These are phyloP conservation scores for Lactarius sanguifluus DNA, from an alignment of 768 basidiomycete species.

Conservation along the genomic window DNA sequence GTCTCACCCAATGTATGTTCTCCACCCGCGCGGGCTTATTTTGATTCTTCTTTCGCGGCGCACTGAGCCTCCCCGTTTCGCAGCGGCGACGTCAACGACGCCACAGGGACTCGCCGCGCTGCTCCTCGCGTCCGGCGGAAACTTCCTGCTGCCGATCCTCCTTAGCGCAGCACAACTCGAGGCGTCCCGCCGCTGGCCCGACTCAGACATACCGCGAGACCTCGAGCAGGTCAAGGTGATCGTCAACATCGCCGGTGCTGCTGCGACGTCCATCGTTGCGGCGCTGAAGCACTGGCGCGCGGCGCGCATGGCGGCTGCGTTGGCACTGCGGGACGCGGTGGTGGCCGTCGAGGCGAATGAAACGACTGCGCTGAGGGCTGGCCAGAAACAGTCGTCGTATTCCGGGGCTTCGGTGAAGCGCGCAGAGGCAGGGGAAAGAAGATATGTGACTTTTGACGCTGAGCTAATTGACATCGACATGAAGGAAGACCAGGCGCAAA, in stretches of 20 bases:
- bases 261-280: conserved; percentile 16
- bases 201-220: conserved; percentile 21
- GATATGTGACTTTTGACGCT: conserved; percentile 9
- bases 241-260: conserved; percentile 22
- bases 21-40: not conserved
- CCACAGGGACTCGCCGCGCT: conserved; percentile 2
- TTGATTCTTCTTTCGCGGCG: not conserved
- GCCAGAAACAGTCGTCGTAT: not conserved
- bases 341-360: conserved; percentile 8
- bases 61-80: not conserved
- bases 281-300: conserved; percentile 19
- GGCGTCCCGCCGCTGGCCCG: conserved; percentile 19
- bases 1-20: conserved; percentile 9
- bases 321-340: not conserved
- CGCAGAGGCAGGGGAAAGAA: not conserved
- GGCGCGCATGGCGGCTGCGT: not conserved
- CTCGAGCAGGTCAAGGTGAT: conserved; percentile 24
- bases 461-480: conserved; percentile 17
- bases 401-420: not conserved
- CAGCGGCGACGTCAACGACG: conserved; percentile 20
- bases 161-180: conserved; percentile 24
- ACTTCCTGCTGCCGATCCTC: conserved; percentile 23
- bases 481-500: conserved; percentile 17
- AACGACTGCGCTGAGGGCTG: conserved; percentile 14
- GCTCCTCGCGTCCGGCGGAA: conserved; percentile 17